These are phyloP conservation scores for Micractinium conductrix DNA, from an alignment of 139 green algal species.

Conservation along the genomic window DNA sequence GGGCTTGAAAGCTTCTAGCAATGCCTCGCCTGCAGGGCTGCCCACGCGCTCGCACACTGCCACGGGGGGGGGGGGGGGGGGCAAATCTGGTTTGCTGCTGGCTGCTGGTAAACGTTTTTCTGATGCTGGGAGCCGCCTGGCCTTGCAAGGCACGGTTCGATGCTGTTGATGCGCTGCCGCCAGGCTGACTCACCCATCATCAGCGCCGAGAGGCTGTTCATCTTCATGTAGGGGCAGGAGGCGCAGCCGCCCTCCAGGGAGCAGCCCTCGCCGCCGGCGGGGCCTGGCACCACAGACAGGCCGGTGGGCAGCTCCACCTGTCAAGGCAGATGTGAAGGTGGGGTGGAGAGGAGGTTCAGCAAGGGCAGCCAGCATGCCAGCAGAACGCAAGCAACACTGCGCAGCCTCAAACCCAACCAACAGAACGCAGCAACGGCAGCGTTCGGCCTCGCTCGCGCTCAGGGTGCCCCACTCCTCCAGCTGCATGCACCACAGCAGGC, in stretches of 20 bases:
- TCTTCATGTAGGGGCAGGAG: slow-evolving; percentile 98
- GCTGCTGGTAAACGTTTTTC: no score
- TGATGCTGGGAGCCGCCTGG: no score
- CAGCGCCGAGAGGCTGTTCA: slow-evolving; percentile 76
- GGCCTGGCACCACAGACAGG: slow-evolving; percentile 71
- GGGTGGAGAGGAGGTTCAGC: not conserved
- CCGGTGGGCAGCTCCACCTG: slow-evolving; percentile 66
- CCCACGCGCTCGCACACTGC: slow-evolving; percentile 62
- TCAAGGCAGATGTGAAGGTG: not conserved
- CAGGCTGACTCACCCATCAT: not conserved
- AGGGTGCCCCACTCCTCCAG: no score
- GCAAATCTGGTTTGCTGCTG: no score
- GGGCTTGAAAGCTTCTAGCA: slow-evolving; percentile 77
- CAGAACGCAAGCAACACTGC: not conserved
- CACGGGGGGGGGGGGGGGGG: not conserved
- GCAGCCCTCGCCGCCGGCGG: slow-evolving; percentile 90
- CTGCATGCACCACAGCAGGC: not conserved
- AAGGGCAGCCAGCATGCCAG: no score
- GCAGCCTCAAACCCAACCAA: no score
- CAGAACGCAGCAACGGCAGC: not conserved
- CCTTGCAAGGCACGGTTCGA: no score
- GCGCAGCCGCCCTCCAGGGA: slow-evolving; percentile 93
- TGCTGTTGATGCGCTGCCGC: no score
- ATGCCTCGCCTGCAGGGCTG: slow-evolving; percentile 58
- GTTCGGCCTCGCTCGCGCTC: no score